Evolutionary conservation across 441 rosid genomes (phyloP).

Genomic region (Melastoma candidum): DNA sequence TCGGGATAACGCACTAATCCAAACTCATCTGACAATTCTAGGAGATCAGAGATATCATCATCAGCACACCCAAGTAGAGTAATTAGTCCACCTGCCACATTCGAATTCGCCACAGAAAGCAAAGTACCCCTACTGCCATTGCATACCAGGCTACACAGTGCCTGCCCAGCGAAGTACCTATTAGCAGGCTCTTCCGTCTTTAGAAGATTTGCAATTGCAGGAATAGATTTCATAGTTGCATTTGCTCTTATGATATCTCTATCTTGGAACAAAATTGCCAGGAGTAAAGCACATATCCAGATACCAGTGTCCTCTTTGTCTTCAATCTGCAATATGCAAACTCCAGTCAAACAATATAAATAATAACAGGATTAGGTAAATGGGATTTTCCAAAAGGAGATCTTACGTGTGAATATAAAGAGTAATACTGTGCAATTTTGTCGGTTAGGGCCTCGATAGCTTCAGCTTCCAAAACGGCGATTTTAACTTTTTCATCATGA

Average conservation of each 20-base stretch:
- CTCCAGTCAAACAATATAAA: constrained; percentile 12
- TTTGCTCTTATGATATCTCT: constrained; percentile 91
- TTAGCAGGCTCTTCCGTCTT: constrained; percentile 90
- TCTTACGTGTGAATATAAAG: constrained; percentile 74
- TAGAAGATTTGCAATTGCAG: constrained; percentile 77
- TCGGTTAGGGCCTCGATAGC: constrained; percentile 84
- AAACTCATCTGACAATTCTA: constrained; percentile 83
- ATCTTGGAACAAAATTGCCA: constrained; percentile 91
- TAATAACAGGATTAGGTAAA: neutral
- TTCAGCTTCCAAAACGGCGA: constrained; percentile 86
- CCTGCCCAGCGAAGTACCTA: constrained; percentile 98
- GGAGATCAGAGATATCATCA: constrained; percentile 74
- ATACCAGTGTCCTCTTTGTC: constrained; percentile 75
- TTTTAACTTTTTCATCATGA: constrained; percentile 77
- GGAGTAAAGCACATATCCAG: constrained; percentile 96
- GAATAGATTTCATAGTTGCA: constrained; percentile 90
- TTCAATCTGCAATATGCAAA: constrained; percentile 64
- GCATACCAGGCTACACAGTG: constrained; percentile 86
- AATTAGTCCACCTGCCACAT: constrained; percentile 92
- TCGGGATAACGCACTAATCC: constrained; percentile 80
- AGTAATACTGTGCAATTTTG: constrained; percentile 52
- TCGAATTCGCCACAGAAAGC: constrained; percentile 96
- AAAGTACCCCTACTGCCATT: constrained; percentile 99
- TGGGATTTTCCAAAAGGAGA: neutral
- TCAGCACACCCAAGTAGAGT: constrained; percentile 97